phyloP scores from a whole-genome alignment of 2,329 filamentous ascomycete genomes.

The Tympanopsis confertula region DNA sequence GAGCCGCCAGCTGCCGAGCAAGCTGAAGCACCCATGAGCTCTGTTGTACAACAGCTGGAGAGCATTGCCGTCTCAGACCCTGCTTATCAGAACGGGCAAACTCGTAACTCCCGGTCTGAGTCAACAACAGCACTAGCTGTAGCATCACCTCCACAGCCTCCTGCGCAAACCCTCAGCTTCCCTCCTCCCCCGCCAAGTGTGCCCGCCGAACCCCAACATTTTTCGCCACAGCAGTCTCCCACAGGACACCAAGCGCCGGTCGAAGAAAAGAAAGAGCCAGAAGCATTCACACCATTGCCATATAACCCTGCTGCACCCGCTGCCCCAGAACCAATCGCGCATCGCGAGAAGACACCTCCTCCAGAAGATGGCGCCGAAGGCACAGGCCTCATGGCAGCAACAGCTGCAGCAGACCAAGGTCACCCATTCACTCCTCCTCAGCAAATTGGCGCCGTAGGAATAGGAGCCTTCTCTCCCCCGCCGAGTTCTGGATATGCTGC shows the following conservation, averaged over 20 bases:
- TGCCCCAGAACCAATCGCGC: slow-evolving; percentile 51
- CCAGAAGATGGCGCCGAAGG: slow-evolving; percentile 39
- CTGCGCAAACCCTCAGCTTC: background rate
- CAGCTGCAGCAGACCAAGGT: slow-evolving; percentile 22
- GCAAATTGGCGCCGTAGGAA: slow-evolving; percentile 9
- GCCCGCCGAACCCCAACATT: background rate
- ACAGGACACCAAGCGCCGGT: background rate
- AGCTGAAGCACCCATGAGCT: slow-evolving; percentile 33
- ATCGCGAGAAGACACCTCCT: slow-evolving; percentile 56
- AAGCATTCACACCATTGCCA: slow-evolving; percentile 36
- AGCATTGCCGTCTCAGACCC: slow-evolving; percentile 44
- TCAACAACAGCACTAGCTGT: slow-evolving; percentile 7
- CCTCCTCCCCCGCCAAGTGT: background rate
- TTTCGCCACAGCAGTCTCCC: no score
- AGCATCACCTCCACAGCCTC: slow-evolving; percentile 8
- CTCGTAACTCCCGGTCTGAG: slow-evolving; percentile 21
- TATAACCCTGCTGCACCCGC: slow-evolving; percentile 56
- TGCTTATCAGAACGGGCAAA: slow-evolving; percentile 29
- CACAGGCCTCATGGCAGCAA: slow-evolving; percentile 25
- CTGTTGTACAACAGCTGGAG: slow-evolving; percentile 52
- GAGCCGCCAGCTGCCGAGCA: slow-evolving; percentile 19
- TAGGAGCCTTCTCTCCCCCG: slow-evolving; percentile 8
- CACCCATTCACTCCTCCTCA: slow-evolving; percentile 16
- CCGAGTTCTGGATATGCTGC: slow-evolving; percentile 3
- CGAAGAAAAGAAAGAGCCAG: slow-evolving; percentile 12